Conservation (phyloP, 345 rosid genomes). For the Lepidium aucheri region DNA sequence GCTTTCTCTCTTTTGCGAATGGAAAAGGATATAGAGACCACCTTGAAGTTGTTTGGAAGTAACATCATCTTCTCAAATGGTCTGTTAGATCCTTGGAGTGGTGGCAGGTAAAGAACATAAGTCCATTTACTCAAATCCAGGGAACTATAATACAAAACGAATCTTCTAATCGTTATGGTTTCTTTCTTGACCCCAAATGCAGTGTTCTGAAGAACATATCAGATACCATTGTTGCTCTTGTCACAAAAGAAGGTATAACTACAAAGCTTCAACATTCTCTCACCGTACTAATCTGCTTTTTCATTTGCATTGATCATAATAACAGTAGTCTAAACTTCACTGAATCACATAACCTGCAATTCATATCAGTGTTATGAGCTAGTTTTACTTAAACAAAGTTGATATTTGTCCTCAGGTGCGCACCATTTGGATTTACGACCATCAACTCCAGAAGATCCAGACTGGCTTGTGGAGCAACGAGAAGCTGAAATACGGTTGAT, state of each 20-base stretch:
- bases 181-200: constrained; percentile 22
- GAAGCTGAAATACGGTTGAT: constrained; percentile 62
- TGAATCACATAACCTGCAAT: not conserved
- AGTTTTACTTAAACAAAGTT: not conserved
- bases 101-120: constrained; percentile 54
- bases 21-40: constrained; percentile 60
- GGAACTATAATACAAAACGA: not conserved
- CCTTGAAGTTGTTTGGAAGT: constrained; percentile 64
- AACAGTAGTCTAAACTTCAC: not conserved
- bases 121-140: not conserved
- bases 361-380: not conserved
- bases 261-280: not conserved
- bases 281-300: not conserved
- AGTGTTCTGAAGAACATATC: constrained; percentile 82
- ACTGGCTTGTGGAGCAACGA: constrained; percentile 75
- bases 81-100: constrained; percentile 96
- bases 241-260: constrained; percentile 70
- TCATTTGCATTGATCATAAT: not conserved
- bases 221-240: constrained; percentile 65
- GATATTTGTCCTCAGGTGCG: constrained; percentile 43
- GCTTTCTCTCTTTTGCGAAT: not conserved
- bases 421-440: constrained; percentile 86
- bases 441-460: constrained; percentile 60
- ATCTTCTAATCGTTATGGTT: constrained; percentile 7
- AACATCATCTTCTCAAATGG: constrained; percentile 96